phyloP scores from a whole-genome alignment of 371 early-diverging fungal species.

The Saksenaea oblongispora region DNA sequence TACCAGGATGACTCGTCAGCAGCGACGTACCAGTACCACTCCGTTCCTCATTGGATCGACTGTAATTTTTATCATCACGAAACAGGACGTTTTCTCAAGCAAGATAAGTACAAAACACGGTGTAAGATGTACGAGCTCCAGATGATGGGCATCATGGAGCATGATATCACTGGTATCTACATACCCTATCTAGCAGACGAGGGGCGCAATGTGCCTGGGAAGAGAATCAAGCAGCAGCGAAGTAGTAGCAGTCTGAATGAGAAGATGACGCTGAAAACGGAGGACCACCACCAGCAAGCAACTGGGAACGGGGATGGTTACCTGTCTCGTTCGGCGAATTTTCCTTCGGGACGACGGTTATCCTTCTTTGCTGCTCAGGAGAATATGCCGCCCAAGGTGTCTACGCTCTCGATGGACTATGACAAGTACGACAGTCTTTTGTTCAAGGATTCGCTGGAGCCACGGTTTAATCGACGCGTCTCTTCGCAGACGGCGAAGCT shows the following conservation, averaged over 20 bases:
- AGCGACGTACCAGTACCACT: slow-evolving; percentile 60
- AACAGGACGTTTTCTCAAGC: slow-evolving; percentile 48
- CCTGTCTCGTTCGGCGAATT: slow-evolving; percentile 44
- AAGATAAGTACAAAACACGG: slow-evolving; percentile 63
- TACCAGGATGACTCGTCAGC: slow-evolving; percentile 47
- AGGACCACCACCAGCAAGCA: slow-evolving; percentile 16
- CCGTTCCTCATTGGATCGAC: slow-evolving; percentile 93
- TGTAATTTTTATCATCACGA: slow-evolving; percentile 82
- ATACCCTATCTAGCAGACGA: slow-evolving; percentile 57
- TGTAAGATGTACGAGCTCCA: slow-evolving; percentile 86
- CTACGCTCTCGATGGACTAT: slow-evolving; percentile 31
- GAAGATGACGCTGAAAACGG: slow-evolving; percentile 14
- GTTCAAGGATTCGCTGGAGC: slow-evolving; percentile 44
- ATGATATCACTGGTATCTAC: slow-evolving; percentile 59
- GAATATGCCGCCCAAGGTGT: background rate
- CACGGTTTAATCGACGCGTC: slow-evolving; percentile 34
- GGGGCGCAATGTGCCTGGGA: slow-evolving; percentile 11
- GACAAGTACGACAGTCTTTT: slow-evolving; percentile 58
- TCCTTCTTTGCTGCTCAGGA: slow-evolving; percentile 9
- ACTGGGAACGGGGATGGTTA: slow-evolving; percentile 34
- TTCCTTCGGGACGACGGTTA: slow-evolving; percentile 16
- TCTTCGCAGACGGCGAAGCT: slow-evolving; percentile 8
- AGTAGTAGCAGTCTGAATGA: slow-evolving; percentile 49
- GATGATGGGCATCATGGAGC: slow-evolving; percentile 80
- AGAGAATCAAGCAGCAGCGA: slow-evolving; percentile 17